These are phyloP conservation scores for Populus tremula DNA, from an alignment of 345 rosid species.

Conservation along the genomic window DNA sequence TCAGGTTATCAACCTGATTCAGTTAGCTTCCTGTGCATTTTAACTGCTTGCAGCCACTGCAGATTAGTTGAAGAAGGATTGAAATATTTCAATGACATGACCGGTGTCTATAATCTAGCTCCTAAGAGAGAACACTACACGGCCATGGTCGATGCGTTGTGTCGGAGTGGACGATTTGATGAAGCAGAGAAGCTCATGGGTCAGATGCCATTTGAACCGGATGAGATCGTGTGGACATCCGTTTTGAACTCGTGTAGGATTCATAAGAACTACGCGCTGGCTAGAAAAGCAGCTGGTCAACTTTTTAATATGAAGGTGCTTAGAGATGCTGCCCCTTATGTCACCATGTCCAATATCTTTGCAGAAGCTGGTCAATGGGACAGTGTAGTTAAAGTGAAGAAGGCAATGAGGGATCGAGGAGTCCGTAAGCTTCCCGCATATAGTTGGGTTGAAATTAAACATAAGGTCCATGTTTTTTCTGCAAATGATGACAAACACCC, in stretches of 20 bases:
- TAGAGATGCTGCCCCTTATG: constrained; percentile 77
- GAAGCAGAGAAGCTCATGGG: constrained; percentile 68
- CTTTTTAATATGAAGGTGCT: constrained; percentile 69
- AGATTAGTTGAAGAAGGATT: constrained; percentile 75
- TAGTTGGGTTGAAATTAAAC: constrained; percentile 85
- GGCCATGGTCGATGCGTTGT: constrained; percentile 64
- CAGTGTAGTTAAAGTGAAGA: constrained; percentile 59
- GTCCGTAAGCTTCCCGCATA: constrained; percentile 62
- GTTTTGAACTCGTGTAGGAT: constrained; percentile 83
- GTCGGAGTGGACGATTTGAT: constrained; percentile 57
- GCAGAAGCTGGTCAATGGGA: constrained; percentile 77
- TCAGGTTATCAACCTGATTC: constrained; percentile 70
- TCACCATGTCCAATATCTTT: constrained; percentile 79
- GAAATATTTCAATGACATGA: constrained; percentile 57
- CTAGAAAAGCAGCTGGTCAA: constrained; percentile 59
- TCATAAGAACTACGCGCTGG: constrained; percentile 68
- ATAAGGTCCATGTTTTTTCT: constrained; percentile 56
- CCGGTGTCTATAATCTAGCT: constrained; percentile 40
- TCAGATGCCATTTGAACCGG: constrained; percentile 71
- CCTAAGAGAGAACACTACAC: constrained; percentile 72
- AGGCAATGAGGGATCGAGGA: constrained; percentile 75
- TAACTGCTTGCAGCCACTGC: constrained; percentile 83
- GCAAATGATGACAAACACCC: constrained; percentile 66
- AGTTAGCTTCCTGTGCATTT: constrained; percentile 60
- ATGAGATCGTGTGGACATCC: constrained; percentile 85